Percentiles rank a stretch among this genome's conserved stretches.
These are phyloP conservation scores for Flaveria floridana DNA, from an alignment of 140 eudicot genomes.

Conservation along the genomic window DNA sequence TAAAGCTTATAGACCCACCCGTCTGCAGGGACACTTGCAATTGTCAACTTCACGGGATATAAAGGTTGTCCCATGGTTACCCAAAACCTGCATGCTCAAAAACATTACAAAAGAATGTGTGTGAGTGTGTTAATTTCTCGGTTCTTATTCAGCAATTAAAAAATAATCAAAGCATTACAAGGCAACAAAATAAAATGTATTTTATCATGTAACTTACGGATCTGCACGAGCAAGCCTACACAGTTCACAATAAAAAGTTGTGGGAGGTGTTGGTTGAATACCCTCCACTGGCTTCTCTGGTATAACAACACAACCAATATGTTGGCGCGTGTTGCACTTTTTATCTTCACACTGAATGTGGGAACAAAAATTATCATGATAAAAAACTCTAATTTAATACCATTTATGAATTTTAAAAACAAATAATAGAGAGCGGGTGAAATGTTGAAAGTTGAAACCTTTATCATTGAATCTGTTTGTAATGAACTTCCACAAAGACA, in stretches of 20 bases:
- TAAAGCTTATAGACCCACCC: slow-evolving; percentile 54
- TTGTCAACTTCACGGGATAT: slow-evolving; percentile 69
- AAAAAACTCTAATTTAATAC: not conserved
- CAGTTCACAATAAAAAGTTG: slow-evolving; percentile 72
- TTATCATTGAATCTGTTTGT: slow-evolving; percentile 64
- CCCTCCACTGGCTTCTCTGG: slow-evolving; percentile 83
- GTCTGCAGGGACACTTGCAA: slow-evolving; percentile 67
- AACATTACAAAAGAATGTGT: not conserved
- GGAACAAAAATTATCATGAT: slow-evolving; percentile 5
- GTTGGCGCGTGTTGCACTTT: slow-evolving; percentile 80
- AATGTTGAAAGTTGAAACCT: slow-evolving; percentile 44
- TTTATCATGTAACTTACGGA: slow-evolving; percentile 70
- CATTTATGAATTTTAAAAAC: slow-evolving; percentile 8
- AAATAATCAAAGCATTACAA: not conserved
- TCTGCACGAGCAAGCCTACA: slow-evolving; percentile 92
- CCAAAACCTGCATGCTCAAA: slow-evolving; percentile 74
- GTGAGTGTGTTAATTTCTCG: slow-evolving; percentile 2
- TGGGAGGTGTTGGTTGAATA: slow-evolving; percentile 60
- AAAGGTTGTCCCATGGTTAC: slow-evolving; percentile 63
- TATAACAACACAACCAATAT: slow-evolving; percentile 73
- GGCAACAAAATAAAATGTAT: not conserved
- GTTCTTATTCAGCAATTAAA: slow-evolving; percentile 7
- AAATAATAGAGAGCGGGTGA: not conserved
- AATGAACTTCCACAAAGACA: slow-evolving; percentile 83
- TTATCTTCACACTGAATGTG: slow-evolving; percentile 77